These are phyloP conservation scores for Botrytis porri DNA, from an alignment of 2,329 filamentous ascomycete species.

Conservation along the genomic window DNA sequence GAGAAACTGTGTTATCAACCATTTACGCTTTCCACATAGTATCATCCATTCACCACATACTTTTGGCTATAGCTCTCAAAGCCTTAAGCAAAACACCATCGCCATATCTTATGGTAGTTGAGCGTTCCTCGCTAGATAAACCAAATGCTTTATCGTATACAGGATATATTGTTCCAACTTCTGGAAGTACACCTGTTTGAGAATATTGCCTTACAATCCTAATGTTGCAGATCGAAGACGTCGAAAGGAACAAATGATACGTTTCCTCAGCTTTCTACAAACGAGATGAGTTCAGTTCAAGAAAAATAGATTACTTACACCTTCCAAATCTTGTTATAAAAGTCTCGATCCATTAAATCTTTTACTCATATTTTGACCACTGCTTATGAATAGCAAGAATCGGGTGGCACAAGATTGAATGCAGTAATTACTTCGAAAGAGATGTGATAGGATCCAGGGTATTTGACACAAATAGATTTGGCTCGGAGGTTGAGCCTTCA, in stretches of 20 bases:
- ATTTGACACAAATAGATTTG: conserved; percentile 42
- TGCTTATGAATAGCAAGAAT: background rate
- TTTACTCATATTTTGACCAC: conserved; percentile 32
- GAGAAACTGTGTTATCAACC: background rate
- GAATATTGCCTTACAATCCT: conserved; percentile 4
- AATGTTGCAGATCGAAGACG: background rate
- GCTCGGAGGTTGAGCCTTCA: conserved; percentile 36
- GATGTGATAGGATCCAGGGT: conserved; percentile 41
- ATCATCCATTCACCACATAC: background rate
- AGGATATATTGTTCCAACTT: background rate
- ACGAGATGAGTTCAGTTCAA: background rate
- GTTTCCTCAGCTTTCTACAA: background rate
- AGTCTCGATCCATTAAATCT: conserved; percentile 33
- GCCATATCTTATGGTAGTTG: background rate
- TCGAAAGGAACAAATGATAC: conserved; percentile 1
- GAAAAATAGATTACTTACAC: background rate
- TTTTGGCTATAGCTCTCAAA: background rate
- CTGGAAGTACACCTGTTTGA: background rate
- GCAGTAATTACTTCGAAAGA: conserved; percentile 24
- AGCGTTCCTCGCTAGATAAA: background rate
- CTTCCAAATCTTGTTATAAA: conserved; percentile 26
- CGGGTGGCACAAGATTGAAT: background rate
- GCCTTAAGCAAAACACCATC: background rate
- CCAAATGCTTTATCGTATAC: conserved; percentile 3
- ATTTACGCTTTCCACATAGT: background rate